phyloP scores from a whole-genome alignment of 345 rosid genomes.

The Acer saccharum region DNA sequence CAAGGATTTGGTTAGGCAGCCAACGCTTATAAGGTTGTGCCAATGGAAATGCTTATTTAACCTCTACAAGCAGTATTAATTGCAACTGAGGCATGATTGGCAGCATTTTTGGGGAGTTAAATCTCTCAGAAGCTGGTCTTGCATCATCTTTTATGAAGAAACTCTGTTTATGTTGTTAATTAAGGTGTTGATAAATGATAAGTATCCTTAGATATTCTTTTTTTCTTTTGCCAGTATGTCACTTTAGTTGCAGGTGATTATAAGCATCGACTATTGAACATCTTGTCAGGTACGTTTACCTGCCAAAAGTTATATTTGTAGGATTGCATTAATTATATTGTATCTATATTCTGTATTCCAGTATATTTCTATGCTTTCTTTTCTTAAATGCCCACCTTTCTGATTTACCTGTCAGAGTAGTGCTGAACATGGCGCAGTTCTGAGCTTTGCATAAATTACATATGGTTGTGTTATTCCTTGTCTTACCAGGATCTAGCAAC shows the following conservation, averaged over 20 bases:
- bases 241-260: neutral
- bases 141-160: neutral
- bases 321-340: too few species aligned
- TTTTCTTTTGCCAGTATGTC: neutral
- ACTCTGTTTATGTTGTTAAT: neutral
- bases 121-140: neutral
- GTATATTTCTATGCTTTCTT: too few species aligned
- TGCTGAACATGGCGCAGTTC: too few species aligned
- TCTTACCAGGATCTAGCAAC: too few species aligned
- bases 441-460: too few species aligned
- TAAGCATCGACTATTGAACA: conserved; percentile 22
- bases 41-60: neutral
- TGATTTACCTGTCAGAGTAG: too few species aligned
- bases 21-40: conserved; percentile 36
- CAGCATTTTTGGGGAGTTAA: neutral
- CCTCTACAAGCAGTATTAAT: neutral
- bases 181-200: neutral
- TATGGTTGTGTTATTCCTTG: too few species aligned
- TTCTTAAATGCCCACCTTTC: too few species aligned
- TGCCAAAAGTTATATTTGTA: too few species aligned
- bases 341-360: too few species aligned
- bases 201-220: neutral
- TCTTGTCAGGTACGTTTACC: neutral
- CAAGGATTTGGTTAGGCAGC: conserved; percentile 59
- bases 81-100: neutral